Conservation (phyloP, 2,329 filamentous ascomycete genomes). For the Diaporthe caulivora region DNA sequence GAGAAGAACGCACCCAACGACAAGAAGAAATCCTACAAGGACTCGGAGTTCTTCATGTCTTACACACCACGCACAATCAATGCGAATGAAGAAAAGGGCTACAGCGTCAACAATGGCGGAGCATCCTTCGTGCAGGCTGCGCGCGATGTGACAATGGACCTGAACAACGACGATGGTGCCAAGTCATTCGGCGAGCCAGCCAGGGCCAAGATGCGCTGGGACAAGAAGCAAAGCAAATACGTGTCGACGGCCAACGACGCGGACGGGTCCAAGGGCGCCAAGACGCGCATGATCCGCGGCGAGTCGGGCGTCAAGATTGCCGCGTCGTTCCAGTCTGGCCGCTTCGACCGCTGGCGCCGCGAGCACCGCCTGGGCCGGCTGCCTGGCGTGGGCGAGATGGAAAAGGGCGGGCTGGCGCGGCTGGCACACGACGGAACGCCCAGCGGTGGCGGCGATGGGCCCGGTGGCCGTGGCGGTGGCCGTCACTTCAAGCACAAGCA, state of each 20-base stretch:
- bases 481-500: slow-evolving; percentile 86
- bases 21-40: slow-evolving; percentile 65
- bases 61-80: slow-evolving; percentile 88
- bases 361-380: slow-evolving; percentile 83
- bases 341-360: slow-evolving; percentile 93
- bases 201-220: slow-evolving; percentile 88
- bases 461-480: slow-evolving; percentile 54
- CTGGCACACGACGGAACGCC: slow-evolving; percentile 37
- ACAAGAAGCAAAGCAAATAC: slow-evolving; percentile 97
- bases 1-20: slow-evolving; percentile 54
- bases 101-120: slow-evolving; percentile 86
- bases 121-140: slow-evolving; percentile 89
- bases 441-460: slow-evolving; percentile 46
- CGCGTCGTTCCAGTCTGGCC: slow-evolving; percentile 90
- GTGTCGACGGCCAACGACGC: slow-evolving; percentile 93
- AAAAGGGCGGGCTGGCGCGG: slow-evolving; percentile 61
- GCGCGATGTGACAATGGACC: slow-evolving; percentile 90
- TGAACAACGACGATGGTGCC: slow-evolving; percentile 86
- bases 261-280: slow-evolving; percentile 81
- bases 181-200: slow-evolving; percentile 84
- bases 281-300: slow-evolving; percentile 77
- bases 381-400: slow-evolving; percentile 85
- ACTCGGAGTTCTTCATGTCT: slow-evolving; percentile 95
- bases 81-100: slow-evolving; percentile 88
- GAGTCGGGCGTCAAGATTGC: slow-evolving; percentile 97